phyloP scores from a whole-genome alignment of 2,329 filamentous ascomycete species.

The Phyllosticta ampelicida region DNA sequence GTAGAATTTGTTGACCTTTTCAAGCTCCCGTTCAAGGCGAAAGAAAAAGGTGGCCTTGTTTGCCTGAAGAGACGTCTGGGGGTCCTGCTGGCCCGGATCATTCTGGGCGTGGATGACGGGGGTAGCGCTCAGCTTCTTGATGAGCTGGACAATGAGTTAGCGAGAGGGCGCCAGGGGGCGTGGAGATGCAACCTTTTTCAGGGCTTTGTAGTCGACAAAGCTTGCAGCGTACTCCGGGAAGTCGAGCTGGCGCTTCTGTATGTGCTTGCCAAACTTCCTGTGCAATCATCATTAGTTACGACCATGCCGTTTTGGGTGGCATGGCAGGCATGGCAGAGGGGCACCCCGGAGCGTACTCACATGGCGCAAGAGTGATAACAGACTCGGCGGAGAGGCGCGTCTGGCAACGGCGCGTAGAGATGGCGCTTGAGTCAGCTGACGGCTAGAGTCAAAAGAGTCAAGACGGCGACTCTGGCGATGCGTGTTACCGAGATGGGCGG shows the following conservation, averaged over 20 bases:
- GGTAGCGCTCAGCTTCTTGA: constrained; percentile 93
- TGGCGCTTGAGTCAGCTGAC: not conserved
- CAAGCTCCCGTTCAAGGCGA: constrained; percentile 89
- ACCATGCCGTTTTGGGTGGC: constrained; percentile 7
- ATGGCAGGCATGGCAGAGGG: not conserved
- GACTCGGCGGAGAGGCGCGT: not conserved
- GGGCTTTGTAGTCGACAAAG: constrained; percentile 97
- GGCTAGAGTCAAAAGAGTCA: not conserved
- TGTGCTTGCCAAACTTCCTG: constrained; percentile 99
- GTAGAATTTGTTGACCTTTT: constrained; percentile 98
- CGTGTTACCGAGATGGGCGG: not conserved
- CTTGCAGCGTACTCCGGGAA: constrained; percentile 98
- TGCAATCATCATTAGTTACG: constrained; percentile 27
- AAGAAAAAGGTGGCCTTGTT: constrained; percentile 99
- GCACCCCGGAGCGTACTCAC: not conserved
- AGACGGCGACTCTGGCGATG: not conserved
- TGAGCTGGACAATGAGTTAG: constrained; percentile 54
- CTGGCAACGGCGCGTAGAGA: not conserved
- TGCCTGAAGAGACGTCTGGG: constrained; percentile 83
- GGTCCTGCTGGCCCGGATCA: constrained; percentile 50
- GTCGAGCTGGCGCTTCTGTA: constrained; percentile 97
- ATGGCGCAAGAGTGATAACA: not conserved
- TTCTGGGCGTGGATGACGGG: constrained; percentile 71
- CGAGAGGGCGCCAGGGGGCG: not conserved
- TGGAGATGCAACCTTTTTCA: constrained; percentile 71